phyloP scores from a whole-genome alignment of 805 yeast genomes.

The Cyberlindnera euphorbiiphila region DNA sequence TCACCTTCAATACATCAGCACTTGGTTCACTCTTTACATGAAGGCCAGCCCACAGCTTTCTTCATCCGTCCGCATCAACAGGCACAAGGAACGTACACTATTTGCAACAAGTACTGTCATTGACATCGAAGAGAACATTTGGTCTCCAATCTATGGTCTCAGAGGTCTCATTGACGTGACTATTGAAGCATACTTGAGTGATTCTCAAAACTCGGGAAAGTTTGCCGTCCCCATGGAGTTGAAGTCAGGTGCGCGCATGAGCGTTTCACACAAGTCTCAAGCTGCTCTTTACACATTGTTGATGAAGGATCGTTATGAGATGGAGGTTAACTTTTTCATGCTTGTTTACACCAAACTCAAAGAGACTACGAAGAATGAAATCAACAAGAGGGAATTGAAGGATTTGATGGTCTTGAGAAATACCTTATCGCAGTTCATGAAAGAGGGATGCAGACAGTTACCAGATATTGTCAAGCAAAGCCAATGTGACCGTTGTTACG shows the following conservation, averaged over 20 bases:
- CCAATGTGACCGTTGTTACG: slow-evolving; percentile 59
- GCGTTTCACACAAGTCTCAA: slow-evolving; percentile 78
- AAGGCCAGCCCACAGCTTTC: slow-evolving; percentile 28
- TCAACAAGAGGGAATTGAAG: slow-evolving; percentile 53
- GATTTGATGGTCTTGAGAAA: slow-evolving; percentile 73
- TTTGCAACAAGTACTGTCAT: slow-evolving; percentile 60
- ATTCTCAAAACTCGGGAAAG: slow-evolving; percentile 35
- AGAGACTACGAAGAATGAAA: slow-evolving; percentile 51
- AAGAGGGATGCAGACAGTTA: slow-evolving; percentile 43
- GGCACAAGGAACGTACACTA: slow-evolving; percentile 33
- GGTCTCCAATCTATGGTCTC: slow-evolving; percentile 89
- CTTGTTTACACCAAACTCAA: slow-evolving; percentile 69
- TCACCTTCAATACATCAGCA: slow-evolving; percentile 48
- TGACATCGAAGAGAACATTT: slow-evolving; percentile 85
- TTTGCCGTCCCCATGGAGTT: slow-evolving; percentile 79
- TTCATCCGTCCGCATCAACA: slow-evolving; percentile 25
- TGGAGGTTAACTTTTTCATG: slow-evolving; percentile 60
- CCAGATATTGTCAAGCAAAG: slow-evolving; percentile 54
- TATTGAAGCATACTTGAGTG: slow-evolving; percentile 51
- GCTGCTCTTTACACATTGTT: slow-evolving; percentile 76
- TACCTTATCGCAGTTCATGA: slow-evolving; percentile 54
- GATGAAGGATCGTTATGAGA: slow-evolving; percentile 73
- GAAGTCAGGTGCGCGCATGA: slow-evolving; percentile 71
- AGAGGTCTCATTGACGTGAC: slow-evolving; percentile 91
- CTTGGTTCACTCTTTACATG: slow-evolving; percentile 50